Conservation (phyloP, 2,329 filamentous ascomycete species). For the Fusarium pilosicola region DNA sequence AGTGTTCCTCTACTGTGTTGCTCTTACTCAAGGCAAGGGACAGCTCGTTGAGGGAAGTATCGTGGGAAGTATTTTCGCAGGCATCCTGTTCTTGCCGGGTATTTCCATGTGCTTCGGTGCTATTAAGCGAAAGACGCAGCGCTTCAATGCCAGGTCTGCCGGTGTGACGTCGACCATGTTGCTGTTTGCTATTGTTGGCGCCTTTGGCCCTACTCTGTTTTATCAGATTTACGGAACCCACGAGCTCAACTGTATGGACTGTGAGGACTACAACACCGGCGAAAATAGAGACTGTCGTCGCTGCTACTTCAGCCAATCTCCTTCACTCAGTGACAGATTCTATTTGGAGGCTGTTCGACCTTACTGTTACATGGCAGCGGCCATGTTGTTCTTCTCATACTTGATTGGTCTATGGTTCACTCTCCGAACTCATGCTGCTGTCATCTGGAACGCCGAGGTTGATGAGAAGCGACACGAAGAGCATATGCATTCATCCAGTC, state of each 20-base stretch:
- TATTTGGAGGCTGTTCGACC: slow-evolving; percentile 91
- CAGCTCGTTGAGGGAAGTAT: slow-evolving; percentile 96
- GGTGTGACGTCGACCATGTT: slow-evolving; percentile 98
- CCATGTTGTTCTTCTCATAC: slow-evolving; percentile 90
- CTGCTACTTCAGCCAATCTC: slow-evolving; percentile 92
- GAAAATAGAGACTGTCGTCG: slow-evolving; percentile 81
- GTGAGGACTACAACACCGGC: slow-evolving; percentile 57
- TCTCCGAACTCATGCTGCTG: slow-evolving; percentile 91
- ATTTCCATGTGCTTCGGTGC: slow-evolving; percentile 99
- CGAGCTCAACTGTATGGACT: slow-evolving; percentile 85
- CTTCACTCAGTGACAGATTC: slow-evolving; percentile 86
- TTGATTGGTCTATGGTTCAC: slow-evolving; percentile 96
- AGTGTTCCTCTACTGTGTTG: slow-evolving; percentile 96
- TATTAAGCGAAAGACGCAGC: slow-evolving; percentile 96
- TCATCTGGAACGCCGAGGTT: slow-evolving; percentile 91
- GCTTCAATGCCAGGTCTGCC: slow-evolving; percentile 96
- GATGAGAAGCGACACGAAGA: slow-evolving; percentile 80
- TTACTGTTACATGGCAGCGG: slow-evolving; percentile 89
- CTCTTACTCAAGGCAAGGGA: slow-evolving; percentile 90
- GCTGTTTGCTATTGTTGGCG: slow-evolving; percentile 92
- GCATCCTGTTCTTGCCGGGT: slow-evolving; percentile 92
- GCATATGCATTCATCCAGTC: slow-evolving; percentile 48
- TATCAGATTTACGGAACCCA: slow-evolving; percentile 99
- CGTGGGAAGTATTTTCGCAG: slow-evolving; percentile 96
- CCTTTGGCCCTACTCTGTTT: slow-evolving; percentile 95